phyloP scores from a whole-genome alignment of 108 stramenopile genomes.

The Conticribra guillardii region DNA sequence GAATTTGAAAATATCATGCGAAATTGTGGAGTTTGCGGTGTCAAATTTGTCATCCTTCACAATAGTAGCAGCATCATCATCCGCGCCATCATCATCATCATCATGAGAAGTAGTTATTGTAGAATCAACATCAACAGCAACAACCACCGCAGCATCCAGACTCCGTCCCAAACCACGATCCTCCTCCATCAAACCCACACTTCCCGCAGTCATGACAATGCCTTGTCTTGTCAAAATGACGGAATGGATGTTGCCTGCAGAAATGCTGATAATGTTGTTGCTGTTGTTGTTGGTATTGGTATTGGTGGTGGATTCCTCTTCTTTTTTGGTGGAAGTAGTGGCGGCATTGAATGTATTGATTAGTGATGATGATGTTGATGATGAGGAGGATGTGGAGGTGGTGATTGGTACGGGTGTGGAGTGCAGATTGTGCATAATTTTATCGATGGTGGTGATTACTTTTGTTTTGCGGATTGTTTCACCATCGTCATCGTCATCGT shows the following conservation, averaged over 20 bases:
- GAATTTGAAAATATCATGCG: not conserved
- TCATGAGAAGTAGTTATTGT: not conserved
- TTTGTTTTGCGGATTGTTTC: not conserved
- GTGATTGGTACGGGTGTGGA: too few species aligned
- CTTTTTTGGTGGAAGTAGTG: not conserved
- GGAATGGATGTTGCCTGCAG: slow-evolving; percentile 25
- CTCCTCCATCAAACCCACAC: not conserved
- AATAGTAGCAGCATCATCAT: not conserved
- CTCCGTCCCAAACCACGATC: slow-evolving; percentile 8
- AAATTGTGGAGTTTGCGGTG: not conserved
- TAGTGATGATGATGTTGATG: too few species aligned
- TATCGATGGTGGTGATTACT: slow-evolving; percentile 2
- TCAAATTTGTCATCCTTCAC: not conserved
- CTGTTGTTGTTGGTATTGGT: not conserved
- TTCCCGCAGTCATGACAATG: slow-evolving; percentile 17
- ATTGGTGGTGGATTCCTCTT: not conserved
- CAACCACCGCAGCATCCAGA: not conserved
- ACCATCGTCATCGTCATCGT: not conserved
- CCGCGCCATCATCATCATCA: not conserved
- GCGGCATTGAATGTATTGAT: too few species aligned
- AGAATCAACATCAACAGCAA: not conserved
- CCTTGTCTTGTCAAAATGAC: slow-evolving; percentile 14
- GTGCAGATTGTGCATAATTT: too few species aligned
- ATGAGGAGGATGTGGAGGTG: too few species aligned
- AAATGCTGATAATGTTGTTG: not conserved